Percentiles rank a stretch among this genome's conserved stretches.
Conservation (phyloP, 1,284 basidiomycete species). For the Sporisorium sorghi region DNA sequence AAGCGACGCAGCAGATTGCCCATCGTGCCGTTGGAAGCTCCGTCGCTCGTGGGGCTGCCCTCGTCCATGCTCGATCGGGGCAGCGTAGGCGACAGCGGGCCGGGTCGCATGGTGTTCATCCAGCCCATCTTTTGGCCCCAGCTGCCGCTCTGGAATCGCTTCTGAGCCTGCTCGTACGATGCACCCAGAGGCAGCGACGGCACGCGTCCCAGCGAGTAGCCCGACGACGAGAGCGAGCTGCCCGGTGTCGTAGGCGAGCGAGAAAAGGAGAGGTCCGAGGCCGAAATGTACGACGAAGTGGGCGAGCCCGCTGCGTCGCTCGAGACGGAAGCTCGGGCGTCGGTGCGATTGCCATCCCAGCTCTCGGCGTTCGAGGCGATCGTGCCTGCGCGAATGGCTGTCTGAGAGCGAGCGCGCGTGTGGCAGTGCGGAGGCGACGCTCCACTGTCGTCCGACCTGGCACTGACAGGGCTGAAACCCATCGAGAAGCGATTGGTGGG, state of each 20-base stretch:
- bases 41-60: constrained; percentile 25
- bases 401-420: constrained; percentile 44
- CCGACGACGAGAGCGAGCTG: constrained; percentile 40
- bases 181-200: constrained; percentile 49
- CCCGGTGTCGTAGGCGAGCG: constrained; percentile 38
- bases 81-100: constrained; percentile 45
- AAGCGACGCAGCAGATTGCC: constrained; percentile 56
- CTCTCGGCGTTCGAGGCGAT: constrained; percentile 21
- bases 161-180: constrained; percentile 56
- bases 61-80: constrained; percentile 39
- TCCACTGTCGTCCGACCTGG: constrained; percentile 19
- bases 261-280: constrained; percentile 40
- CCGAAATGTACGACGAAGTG: constrained; percentile 42
- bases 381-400: constrained; percentile 34
- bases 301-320: constrained; percentile 31
- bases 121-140: constrained; percentile 51
- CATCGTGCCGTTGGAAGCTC: constrained; percentile 30
- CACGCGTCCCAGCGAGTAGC: constrained; percentile 48
- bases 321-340: constrained; percentile 6
- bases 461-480: constrained; percentile 29
- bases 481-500: constrained; percentile 38
- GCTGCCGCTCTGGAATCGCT: constrained; percentile 55
- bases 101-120: constrained; percentile 46
- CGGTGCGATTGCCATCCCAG: constrained; percentile 27
- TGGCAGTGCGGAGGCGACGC: constrained; percentile 40